These are phyloP conservation scores for Penicillium decumbens DNA, from an alignment of 2,329 filamentous ascomycete species.

Conservation along the genomic window DNA sequence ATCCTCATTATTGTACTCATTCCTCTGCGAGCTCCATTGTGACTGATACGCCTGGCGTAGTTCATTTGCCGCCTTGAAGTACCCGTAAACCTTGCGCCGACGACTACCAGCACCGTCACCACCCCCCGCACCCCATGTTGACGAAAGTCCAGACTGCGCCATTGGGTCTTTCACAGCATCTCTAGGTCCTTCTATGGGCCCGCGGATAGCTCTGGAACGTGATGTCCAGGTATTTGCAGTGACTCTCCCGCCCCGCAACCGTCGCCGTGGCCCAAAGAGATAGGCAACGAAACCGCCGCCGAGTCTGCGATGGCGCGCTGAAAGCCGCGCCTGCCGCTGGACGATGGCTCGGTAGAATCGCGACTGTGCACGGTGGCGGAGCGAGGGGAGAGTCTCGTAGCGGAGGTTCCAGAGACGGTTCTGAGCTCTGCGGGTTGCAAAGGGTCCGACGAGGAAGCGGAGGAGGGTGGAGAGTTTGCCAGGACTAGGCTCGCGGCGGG, in stretches of 20 bases:
- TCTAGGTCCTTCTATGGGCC: slow-evolving; percentile 16
- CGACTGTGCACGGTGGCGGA: slow-evolving; percentile 68
- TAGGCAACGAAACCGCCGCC: slow-evolving; percentile 24
- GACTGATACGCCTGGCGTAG: slow-evolving; percentile 63
- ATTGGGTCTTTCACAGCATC: slow-evolving; percentile 18
- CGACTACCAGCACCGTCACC: slow-evolving; percentile 51
- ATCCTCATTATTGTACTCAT: slow-evolving; percentile 41
- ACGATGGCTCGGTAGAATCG: slow-evolving; percentile 72
- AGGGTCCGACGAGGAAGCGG: slow-evolving; percentile 60
- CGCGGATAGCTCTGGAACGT: slow-evolving; percentile 13
- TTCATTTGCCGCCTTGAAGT: slow-evolving; percentile 67
- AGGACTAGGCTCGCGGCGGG: slow-evolving; percentile 18
- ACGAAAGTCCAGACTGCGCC: slow-evolving; percentile 24
- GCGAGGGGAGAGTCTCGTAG: slow-evolving; percentile 66
- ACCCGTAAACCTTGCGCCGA: slow-evolving; percentile 71
- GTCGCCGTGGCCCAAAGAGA: slow-evolving; percentile 25
- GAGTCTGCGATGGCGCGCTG: slow-evolving; percentile 40
- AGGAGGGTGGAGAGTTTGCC: slow-evolving; percentile 50
- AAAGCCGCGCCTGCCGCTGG: slow-evolving; percentile 55
- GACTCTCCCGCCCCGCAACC: slow-evolving; percentile 13
- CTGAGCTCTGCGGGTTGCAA: slow-evolving; percentile 58
- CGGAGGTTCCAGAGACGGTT: slow-evolving; percentile 65
- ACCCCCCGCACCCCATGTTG: slow-evolving; percentile 21
- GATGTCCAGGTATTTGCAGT: slow-evolving; percentile 3
- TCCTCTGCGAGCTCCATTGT: slow-evolving; percentile 49